These are phyloP conservation scores for Morella rubra DNA, from an alignment of 306 rosid genomes.

Conservation along the genomic window DNA sequence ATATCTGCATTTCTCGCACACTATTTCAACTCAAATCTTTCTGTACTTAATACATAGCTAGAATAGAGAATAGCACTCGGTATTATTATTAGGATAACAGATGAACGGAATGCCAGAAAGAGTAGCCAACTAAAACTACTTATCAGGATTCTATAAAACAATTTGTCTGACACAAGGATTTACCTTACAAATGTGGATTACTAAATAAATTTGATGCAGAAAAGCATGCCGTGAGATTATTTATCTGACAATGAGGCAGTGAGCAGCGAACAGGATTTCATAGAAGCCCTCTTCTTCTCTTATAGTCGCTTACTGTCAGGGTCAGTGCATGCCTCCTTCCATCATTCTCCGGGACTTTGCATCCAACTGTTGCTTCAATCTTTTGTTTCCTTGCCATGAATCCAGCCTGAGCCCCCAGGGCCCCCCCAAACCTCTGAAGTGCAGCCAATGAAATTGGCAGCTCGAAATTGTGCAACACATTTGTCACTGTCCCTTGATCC, in stretches of 20 bases:
- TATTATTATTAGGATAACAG: neutral
- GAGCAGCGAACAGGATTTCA: conserved; percentile 38
- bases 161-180: neutral
- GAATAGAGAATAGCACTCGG: too few relatives aligned
- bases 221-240: neutral
- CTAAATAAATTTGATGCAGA: neutral
- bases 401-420: conserved; percentile 75
- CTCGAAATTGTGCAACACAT: conserved; percentile 75
- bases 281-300: conserved; percentile 88
- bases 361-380: conserved; percentile 73
- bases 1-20: neutral
- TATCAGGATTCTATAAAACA: neutral
- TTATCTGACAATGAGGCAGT: conserved; percentile 25
- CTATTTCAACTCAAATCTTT: neutral
- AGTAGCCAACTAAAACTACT: neutral
- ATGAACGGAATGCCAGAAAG: neutral
- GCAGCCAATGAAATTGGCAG: conserved; percentile 75
- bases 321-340: conserved; percentile 65
- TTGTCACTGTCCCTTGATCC: conserved; percentile 77
- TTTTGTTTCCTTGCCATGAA: conserved; percentile 72
- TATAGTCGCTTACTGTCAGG: conserved; percentile 77
- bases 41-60: too few relatives aligned
- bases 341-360: conserved; percentile 72
- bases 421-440: conserved; percentile 85
- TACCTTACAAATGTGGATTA: neutral